Evolutionary conservation across 2,329 filamentous ascomycete species (phyloP), one percentile per base, ranked within the genome.

Genomic region (Alternaria ventricosa): DNA sequence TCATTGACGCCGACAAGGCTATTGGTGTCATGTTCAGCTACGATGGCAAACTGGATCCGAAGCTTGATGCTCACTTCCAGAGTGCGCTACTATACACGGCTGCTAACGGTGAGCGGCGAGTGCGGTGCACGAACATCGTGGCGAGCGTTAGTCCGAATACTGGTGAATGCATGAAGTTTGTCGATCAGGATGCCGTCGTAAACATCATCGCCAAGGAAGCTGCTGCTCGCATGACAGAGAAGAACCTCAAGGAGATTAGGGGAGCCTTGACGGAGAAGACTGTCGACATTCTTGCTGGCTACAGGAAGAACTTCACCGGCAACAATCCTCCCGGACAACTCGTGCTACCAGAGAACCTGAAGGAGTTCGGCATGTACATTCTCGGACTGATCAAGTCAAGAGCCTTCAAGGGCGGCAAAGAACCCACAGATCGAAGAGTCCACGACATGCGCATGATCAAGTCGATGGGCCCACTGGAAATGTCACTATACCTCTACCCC

Each of bases 21-120:
- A 87, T 99, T 69, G 92, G 90, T 3, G 92, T 98, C 11, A 90
- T 93, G 53, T 99, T 99, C 79, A 92, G 88, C 72, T 97, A 99
- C 79, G 96, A 99, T 76, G 96, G 96, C 64, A 98, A 98, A 82
- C 88, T 99, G n/a, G 96, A 99, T 80, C 85, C 93, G 5, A 97
- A 97, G 81, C 87, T 98, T 22, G 96, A 99, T 80, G 95, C 95
- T 8, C 96, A 99, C 82, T 99, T 99, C 86, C 96, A 99, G 79
- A 93, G 92, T 22, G 96, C 96, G 2, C 84, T 99, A 3, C 87
- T 99, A 2, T 99, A 99, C 82, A 99, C 96, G 1, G 96, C 95
- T 5, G 92, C 94, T 5, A 90, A 87, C 55, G 96, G 96, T 5
- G 90, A 99, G 81, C 90, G 96, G 53, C 88, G 96, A 57, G 96